phyloP scores from a whole-genome alignment of 1,139 yeast species.

The Kurtzmaniella quercitrusa region DNA sequence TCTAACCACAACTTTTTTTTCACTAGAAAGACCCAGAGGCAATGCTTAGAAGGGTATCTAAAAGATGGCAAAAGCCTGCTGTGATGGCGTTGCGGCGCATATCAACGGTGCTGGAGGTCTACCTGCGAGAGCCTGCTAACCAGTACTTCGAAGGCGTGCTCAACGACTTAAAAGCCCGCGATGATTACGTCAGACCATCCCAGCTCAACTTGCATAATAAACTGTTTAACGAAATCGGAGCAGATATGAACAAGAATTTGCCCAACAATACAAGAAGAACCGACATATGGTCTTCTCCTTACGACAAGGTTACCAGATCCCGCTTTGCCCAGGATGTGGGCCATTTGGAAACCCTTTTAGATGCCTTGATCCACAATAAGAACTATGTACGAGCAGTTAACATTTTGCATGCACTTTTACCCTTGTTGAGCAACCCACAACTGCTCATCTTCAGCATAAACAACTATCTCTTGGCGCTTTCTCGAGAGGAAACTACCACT shows the following conservation, averaged over 20 bases:
- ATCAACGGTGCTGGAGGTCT: constrained; percentile 82
- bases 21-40: neutral
- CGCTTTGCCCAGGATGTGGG: constrained; percentile 54
- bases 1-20: neutral
- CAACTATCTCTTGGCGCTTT: constrained; percentile 33
- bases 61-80: neutral
- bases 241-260: constrained; percentile 9
- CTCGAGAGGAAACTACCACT: constrained; percentile 24
- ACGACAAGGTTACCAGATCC: constrained; percentile 40
- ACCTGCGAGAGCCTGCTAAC: constrained; percentile 71
- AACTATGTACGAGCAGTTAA: constrained; percentile 71
- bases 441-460: constrained; percentile 34
- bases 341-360: constrained; percentile 72
- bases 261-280: constrained; percentile 17
- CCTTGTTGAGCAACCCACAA: constrained; percentile 28
- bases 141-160: constrained; percentile 5
- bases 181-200: constrained; percentile 1
- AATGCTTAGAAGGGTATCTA: neutral
- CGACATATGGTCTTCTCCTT: constrained; percentile 35
- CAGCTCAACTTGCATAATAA: constrained; percentile 14
- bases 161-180: constrained; percentile 5
- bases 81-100: neutral
- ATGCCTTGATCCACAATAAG: constrained; percentile 69
- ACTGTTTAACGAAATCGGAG: constrained; percentile 20
- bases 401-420: constrained; percentile 55